Percentiles rank a stretch among this genome's conserved stretches.
phyloP scores from a whole-genome alignment of 768 basidiomycete genomes.

The Lentinula boryana region DNA sequence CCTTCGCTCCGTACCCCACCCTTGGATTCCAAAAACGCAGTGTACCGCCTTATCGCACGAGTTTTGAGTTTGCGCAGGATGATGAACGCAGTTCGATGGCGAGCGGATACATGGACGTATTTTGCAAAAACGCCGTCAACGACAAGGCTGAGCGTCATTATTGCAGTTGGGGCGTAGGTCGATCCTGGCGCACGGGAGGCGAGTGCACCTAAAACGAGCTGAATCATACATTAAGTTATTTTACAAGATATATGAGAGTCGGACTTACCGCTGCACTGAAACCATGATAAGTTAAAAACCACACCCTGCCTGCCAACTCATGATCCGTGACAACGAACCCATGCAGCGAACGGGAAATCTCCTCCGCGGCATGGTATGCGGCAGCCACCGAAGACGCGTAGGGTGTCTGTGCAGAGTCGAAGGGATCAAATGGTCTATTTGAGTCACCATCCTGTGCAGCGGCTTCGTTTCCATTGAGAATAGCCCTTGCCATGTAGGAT shows the following conservation, averaged over 20 bases:
- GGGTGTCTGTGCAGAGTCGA: neutral
- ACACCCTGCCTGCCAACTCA: constrained; percentile 2
- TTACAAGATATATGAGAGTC: neutral
- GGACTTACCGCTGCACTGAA: constrained; percentile 5
- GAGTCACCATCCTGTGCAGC: neutral
- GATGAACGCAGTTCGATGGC: constrained; percentile 2
- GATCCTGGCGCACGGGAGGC: constrained; percentile 1
- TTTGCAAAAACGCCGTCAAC: constrained; percentile 5
- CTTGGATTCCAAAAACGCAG: constrained; percentile 1
- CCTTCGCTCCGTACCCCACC: neutral
- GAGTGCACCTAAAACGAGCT: constrained; percentile 1
- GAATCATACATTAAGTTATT: neutral
- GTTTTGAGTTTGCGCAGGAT: constrained; percentile 2
- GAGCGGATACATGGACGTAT: neutral
- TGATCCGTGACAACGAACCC: neutral
- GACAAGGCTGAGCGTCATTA: constrained; percentile 2
- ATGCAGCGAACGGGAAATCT: neutral
- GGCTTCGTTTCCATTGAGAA: neutral
- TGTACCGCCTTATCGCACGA: neutral
- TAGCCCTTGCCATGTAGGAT: constrained; percentile 1
- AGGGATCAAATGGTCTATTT: neutral
- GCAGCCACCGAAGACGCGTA: neutral
- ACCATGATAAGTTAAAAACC: constrained; percentile 7
- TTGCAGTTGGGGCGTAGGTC: neutral
- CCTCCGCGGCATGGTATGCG: neutral